Conservation (phyloP, 1,284 basidiomycete genomes). For the Chalciporus sp. region DNA sequence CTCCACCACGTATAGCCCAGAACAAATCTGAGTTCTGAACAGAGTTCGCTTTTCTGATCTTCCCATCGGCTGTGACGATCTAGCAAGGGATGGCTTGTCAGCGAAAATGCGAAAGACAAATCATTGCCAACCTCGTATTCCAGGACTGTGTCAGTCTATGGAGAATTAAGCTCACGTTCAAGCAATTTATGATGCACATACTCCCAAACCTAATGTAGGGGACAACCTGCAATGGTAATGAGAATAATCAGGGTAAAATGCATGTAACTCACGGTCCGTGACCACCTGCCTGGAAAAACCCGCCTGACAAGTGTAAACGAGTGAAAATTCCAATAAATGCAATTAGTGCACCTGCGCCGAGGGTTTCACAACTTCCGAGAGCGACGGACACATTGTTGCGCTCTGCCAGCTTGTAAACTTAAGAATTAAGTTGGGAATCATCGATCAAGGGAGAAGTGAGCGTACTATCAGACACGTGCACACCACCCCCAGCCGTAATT, state of each 20-base stretch:
- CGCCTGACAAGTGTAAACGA: neutral
- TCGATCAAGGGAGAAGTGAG: neutral
- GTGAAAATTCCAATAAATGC: neutral
- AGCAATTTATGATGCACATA: neutral
- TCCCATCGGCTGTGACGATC: slow-evolving; percentile 8
- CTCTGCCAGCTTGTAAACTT: slow-evolving; percentile 7
- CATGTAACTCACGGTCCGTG: slow-evolving; percentile 9
- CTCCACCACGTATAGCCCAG: slow-evolving; percentile 11
- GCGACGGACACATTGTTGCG: slow-evolving; percentile 5
- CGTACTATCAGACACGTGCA: slow-evolving; percentile 5
- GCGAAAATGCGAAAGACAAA: neutral
- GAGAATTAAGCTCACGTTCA: neutral
- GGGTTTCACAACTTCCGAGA: slow-evolving; percentile 6
- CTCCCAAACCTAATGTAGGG: neutral
- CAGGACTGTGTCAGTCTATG: slow-evolving; percentile 1
- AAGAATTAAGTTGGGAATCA: neutral
- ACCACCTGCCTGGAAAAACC: slow-evolving; percentile 11
- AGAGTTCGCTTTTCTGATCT: slow-evolving; percentile 2
- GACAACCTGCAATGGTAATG: neutral
- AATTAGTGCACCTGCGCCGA: slow-evolving; percentile 1
- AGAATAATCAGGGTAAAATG: neutral
- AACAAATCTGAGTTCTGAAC: slow-evolving; percentile 10
- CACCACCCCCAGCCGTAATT: slow-evolving; percentile 6
- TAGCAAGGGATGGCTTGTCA: neutral
- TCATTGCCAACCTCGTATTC: slow-evolving; percentile 6